Percentiles rank a stretch among this genome's conserved stretches.
Evolutionary conservation across 495 filamentous ascomycete species (phyloP).

Genomic region (Opeltia flavorubescens): DNA sequence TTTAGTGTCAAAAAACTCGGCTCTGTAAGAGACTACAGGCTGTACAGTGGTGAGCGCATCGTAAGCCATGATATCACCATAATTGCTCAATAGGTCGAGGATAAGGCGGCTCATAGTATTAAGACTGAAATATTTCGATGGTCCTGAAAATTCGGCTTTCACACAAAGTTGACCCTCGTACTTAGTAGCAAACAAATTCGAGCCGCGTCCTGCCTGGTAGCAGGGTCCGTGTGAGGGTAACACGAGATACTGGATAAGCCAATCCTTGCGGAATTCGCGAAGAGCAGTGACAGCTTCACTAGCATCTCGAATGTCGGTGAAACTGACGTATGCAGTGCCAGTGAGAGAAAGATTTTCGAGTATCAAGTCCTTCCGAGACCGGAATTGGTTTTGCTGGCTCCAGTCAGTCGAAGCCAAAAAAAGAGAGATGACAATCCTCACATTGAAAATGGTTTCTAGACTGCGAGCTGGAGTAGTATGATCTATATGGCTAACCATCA

Average conservation of each 20-base stretch:
- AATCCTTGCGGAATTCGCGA: constrained; percentile 29
- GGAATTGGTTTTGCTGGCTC: constrained; percentile 9
- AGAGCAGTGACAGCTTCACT: constrained; percentile 31
- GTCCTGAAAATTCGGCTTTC: constrained; percentile 21
- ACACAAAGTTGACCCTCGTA: constrained; percentile 39
- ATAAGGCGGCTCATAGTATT: constrained; percentile 21
- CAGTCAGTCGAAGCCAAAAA: constrained; percentile 1
- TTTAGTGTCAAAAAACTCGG: constrained; percentile 41
- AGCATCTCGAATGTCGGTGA: constrained; percentile 44
- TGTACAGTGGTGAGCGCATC: constrained; percentile 23
- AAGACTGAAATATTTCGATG: constrained; percentile 8
- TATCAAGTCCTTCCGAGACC: constrained; percentile 11
- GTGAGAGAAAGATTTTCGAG: constrained; percentile 14
- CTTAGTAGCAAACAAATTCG: constrained; percentile 13
- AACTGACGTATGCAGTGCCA: constrained; percentile 38
- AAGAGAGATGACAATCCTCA: constrained; percentile 13
- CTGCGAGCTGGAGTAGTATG: constrained; percentile 4
- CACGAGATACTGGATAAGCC: constrained; percentile 34
- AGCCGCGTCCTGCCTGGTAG: constrained; percentile 12
- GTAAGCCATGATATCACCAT: constrained; percentile 41
- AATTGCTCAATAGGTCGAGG: constrained; percentile 31
- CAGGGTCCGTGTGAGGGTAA: constrained; percentile 4
- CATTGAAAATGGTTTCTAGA: constrained; percentile 14
- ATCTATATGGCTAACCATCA: constrained; percentile 11
- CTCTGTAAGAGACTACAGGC: constrained; percentile 21